A percentile compares a stretch with the other conserved stretches of the same genome.
Evolutionary conservation across 2,329 filamentous ascomycete species (phyloP).

Genomic region (Epicoccum sorghinum): DNA sequence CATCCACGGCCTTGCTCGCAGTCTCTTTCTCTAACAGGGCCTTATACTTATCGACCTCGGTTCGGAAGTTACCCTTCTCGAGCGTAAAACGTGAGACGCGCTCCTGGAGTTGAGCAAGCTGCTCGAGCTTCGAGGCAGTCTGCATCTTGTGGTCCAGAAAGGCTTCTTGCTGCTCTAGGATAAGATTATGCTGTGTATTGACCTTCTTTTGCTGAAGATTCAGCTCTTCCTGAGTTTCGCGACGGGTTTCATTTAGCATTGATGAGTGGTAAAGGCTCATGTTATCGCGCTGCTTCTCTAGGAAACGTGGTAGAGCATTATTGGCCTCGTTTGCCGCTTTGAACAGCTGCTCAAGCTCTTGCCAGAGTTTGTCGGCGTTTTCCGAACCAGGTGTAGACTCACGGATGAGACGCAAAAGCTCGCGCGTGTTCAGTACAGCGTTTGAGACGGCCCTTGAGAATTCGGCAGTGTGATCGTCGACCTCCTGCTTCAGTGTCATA

Average conservation of each 20-base stretch:
- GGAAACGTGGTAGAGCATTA: conserved; percentile 27
- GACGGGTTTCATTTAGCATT: conserved; percentile 31
- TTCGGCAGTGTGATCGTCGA: conserved; percentile 25
- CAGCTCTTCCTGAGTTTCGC: conserved; percentile 32
- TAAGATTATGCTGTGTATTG: conserved; percentile 33
- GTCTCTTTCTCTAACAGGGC: conserved; percentile 22
- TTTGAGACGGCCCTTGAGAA: conserved; percentile 27
- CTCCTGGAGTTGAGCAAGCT: conserved; percentile 30
- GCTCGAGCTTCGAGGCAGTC: conserved; percentile 26
- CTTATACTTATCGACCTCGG: conserved; percentile 30
- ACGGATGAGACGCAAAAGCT: conserved; percentile 32
- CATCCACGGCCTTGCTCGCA: conserved; percentile 12
- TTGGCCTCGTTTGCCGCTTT: conserved; percentile 25
- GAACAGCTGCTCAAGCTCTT: conserved; percentile 36
- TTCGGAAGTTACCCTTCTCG: conserved; percentile 35
- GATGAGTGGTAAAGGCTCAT: conserved; percentile 32
- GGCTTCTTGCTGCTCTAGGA: conserved; percentile 38
- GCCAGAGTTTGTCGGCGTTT: conserved; percentile 29
- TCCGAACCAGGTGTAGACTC: conserved; percentile 23
- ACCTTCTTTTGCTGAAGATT: conserved; percentile 37
- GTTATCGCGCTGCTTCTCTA: conserved; percentile 39
- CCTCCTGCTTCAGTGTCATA: conserved; percentile 26
- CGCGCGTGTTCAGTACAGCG: conserved; percentile 25
- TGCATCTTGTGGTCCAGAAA: conserved; percentile 31
- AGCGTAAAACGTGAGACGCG: conserved; percentile 35